A percentile compares a stretch with the other conserved stretches of the same genome.
These are phyloP conservation scores for Hirschioporus abietinus DNA, from an alignment of 768 basidiomycete species.

Conservation along the genomic window DNA sequence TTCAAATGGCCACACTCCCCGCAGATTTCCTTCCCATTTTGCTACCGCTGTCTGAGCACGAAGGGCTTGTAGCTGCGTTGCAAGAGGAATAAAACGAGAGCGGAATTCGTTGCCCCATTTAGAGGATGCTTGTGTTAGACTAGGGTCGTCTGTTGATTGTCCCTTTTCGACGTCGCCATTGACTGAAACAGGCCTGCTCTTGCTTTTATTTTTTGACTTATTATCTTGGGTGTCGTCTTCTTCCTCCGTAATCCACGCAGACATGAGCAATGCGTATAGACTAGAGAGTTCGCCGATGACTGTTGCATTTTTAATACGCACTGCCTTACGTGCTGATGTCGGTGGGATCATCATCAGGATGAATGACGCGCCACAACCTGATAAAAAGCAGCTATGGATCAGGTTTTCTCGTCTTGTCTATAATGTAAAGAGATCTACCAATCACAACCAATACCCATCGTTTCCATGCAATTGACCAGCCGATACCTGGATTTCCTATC, in stretches of 20 bases:
- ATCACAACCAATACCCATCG: constrained; percentile 46
- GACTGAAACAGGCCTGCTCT: not conserved
- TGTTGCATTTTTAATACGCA: constrained; percentile 37
- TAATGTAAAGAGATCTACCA: constrained; percentile 25
- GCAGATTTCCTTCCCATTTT: constrained; percentile 42
- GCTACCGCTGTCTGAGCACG: constrained; percentile 31
- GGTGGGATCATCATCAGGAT: constrained; percentile 52
- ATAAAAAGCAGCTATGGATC: not conserved
- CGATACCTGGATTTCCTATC: constrained; percentile 44
- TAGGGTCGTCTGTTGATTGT: not conserved
- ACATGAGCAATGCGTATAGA: constrained; percentile 37
- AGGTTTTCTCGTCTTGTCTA: constrained; percentile 4
- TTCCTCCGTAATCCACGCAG: constrained; percentile 32
- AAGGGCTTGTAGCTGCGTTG: constrained; percentile 29
- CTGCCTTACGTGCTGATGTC: constrained; percentile 41
- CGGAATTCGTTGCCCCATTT: constrained; percentile 3
- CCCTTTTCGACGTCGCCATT: constrained; percentile 3
- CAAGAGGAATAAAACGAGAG: constrained; percentile 22
- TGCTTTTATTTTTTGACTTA: constrained; percentile 6
- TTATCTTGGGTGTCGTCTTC: constrained; percentile 15
- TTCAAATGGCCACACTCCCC: constrained; percentile 48
- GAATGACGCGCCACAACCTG: constrained; percentile 46
- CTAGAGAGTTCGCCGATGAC: constrained; percentile 35
- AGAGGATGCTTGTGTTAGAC: not conserved
- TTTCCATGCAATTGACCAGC: constrained; percentile 47